Conservation (phyloP, 768 basidiomycete species). For the Porpolomopsis calyptriformis region DNA sequence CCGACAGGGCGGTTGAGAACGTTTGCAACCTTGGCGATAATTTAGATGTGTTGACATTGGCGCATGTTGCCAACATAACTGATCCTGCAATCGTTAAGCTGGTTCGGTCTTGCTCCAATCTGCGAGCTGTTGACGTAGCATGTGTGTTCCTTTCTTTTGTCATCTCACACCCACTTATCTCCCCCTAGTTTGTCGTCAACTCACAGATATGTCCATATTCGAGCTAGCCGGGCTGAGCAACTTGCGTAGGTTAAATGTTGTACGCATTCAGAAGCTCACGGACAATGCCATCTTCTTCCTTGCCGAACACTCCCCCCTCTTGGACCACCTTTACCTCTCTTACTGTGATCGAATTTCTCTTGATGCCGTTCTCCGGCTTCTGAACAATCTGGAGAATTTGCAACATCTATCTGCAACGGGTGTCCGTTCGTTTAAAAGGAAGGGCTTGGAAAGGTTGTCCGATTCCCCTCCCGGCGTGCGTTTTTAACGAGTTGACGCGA, state of each 20-base stretch:
- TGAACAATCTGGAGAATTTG: constrained; percentile 48
- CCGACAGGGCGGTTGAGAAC: constrained; percentile 57
- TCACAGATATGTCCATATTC: constrained; percentile 79
- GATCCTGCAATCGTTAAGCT: constrained; percentile 62
- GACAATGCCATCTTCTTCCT: constrained; percentile 75
- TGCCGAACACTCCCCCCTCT: constrained; percentile 53
- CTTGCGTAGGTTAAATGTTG: constrained; percentile 68
- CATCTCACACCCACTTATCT: constrained; percentile 9
- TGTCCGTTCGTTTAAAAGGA: constrained; percentile 58
- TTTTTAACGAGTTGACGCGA: constrained; percentile 11
- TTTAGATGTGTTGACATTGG: constrained; percentile 70
- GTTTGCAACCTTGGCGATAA: constrained; percentile 64
- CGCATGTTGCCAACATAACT: constrained; percentile 72
- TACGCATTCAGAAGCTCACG: constrained; percentile 72
- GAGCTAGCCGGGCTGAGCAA: constrained; percentile 63
- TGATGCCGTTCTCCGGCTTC: constrained; percentile 59
- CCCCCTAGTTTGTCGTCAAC: constrained; percentile 58
- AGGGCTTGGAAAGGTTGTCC: constrained; percentile 68
- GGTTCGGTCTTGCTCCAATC: constrained; percentile 56
- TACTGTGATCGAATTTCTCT: constrained; percentile 79
- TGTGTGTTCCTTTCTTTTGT: constrained; percentile 43
- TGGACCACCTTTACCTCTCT: constrained; percentile 78
- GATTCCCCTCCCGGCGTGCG: constrained; percentile 55
- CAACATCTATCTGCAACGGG: constrained; percentile 76
- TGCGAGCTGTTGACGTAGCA: constrained; percentile 78